Base-by-base conservation (phyloP, 163 green algal genomes). In the Scenedesmus sp. region DNA sequence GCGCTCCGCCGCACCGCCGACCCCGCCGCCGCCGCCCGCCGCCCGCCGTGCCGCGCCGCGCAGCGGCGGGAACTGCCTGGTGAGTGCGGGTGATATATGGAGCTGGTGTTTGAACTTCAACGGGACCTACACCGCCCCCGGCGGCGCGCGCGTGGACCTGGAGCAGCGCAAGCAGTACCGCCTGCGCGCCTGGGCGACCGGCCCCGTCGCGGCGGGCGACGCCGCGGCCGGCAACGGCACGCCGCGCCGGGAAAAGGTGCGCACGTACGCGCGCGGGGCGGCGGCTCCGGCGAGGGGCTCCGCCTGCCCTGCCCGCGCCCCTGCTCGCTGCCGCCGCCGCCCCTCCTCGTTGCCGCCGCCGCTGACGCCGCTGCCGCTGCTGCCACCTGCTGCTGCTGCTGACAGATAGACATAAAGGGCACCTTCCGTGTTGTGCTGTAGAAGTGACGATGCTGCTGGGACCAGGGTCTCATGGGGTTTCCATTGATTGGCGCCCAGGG, bases 91-190 rank as follows among this genome's bases (percentile, higher is more conserved):
- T 6, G 45, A 28, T 5, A 28, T 74, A n/a, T 51, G 26, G 45
- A 65, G 17, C 29, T 76, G 20, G 17, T 76, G 67, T 15, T 26
- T 76, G 26, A n/a, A 31, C 22, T 76, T 53, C 20, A 54, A 76
- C 9, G 67, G 67, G 0, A 62, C 17, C 2, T 62, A 47, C 17
- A 62, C 65, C 15, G 26, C 33, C 13, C 5, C 1, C 18, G 20
- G 6, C 13, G 28, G 65, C 29, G 26, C 1, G 0, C 29, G 2
- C 15, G 31, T 4, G 3, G 14, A 42, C 7, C 47, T 34, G 54
- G 18, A 33, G 17, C 45, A 26, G 13, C 17, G 64, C 28, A 33
- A 20, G 9, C 56, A 31, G 18, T 75, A 75, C 15, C 22, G n/a
- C 20, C 29, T 75, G 20, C 15, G 28, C 7, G 66, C 66, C 7